Base-by-base conservation (phyloP, 164 flowering plant species). In the Kalanchoe fedtschenkoi region DNA sequence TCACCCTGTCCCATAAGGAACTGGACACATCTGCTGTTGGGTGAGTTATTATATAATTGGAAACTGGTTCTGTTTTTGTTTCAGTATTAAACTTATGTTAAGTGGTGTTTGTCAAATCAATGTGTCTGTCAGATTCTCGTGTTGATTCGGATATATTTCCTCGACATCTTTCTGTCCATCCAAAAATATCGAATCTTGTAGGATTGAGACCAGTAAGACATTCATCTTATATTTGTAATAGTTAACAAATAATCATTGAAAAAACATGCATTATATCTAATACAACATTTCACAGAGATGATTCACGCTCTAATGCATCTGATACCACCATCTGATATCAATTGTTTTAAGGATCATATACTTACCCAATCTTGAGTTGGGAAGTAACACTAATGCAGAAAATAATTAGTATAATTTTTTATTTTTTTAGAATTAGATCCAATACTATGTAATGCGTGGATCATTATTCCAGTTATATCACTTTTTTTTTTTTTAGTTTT, bases 1-100 rank as follows among this genome's bases (percentile, higher is more conserved):
- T 87, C 57, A 83, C 87, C 58, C 82, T 89, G 26, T 89, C 96
- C 22, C 82, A 77, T 78, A 74, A 78, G 44, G 93, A 85, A 62
- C 74, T 85, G 64, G 76, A 87, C 69, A 65, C 72, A 33, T 72
- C 83, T 13, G 71, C 86, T 55, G 62, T 74, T 51, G 93, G 93
- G 96, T 89, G 70, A 76, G 90, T 68, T 68, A 13, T 38, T 61
- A 6, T 21, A 51, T 6, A 22, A 43, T 37, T 39, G 0, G 5
- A 21, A 19, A 22, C 19, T n/a, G 21, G 28, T 57, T 16, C 6
- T 43, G 13, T 33, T 47, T 22, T 29, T 35, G 5, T 0, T 26
- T 29, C 15, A 34, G 21, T 34, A 34, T 2, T 42, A 29, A 11
- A 15, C 37, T 7, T 24, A 11, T 33, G 34, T 47, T 26, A 10